Conservation (phyloP, 805 yeast species). For the Pichia membranifaciens region DNA sequence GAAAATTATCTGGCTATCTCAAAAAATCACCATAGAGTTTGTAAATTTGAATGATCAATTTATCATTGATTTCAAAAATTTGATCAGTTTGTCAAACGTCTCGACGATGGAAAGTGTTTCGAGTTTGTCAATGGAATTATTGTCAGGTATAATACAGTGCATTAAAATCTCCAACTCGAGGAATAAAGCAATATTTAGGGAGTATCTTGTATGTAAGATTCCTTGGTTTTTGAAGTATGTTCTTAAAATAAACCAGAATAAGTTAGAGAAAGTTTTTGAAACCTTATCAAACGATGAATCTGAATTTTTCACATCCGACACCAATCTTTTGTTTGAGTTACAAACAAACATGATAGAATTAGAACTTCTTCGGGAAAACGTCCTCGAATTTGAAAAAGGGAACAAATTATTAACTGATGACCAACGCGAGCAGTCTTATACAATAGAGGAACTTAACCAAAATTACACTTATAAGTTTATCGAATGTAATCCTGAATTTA, state of each 20-base stretch:
- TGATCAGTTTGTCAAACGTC: slow-evolving; percentile 26
- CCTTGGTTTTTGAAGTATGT: slow-evolving; percentile 21
- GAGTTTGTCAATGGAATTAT: slow-evolving; percentile 26
- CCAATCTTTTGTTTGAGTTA: slow-evolving; percentile 16
- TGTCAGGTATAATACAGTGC: slow-evolving; percentile 26
- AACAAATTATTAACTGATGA: too few relatives aligned
- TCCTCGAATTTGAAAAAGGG: slow-evolving; percentile 9
- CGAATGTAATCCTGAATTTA: slow-evolving; percentile 43
- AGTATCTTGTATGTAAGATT: slow-evolving; percentile 24
- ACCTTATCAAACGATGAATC: slow-evolving; percentile 21
- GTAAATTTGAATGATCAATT: slow-evolving; percentile 23
- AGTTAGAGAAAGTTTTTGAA: slow-evolving; percentile 18
- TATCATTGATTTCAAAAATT: slow-evolving; percentile 23
- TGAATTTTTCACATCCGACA: slow-evolving; percentile 11
- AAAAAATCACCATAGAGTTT: slow-evolving; percentile 25
- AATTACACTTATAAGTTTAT: slow-evolving; percentile 22
- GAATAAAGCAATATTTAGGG: slow-evolving; percentile 23
- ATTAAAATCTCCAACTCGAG: slow-evolving; percentile 17
- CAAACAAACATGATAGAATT: slow-evolving; percentile 17
- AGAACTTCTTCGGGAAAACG: slow-evolving; percentile 23
- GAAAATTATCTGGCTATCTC: slow-evolving; percentile 30
- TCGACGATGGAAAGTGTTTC: slow-evolving; percentile 28
- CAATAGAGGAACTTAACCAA: slow-evolving; percentile 14
- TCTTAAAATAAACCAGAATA: slow-evolving; percentile 28
- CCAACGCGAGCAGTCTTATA: background rate